phyloP scores from a whole-genome alignment of 163 green algal species.

The Chlamydomonas reinhardtii region DNA sequence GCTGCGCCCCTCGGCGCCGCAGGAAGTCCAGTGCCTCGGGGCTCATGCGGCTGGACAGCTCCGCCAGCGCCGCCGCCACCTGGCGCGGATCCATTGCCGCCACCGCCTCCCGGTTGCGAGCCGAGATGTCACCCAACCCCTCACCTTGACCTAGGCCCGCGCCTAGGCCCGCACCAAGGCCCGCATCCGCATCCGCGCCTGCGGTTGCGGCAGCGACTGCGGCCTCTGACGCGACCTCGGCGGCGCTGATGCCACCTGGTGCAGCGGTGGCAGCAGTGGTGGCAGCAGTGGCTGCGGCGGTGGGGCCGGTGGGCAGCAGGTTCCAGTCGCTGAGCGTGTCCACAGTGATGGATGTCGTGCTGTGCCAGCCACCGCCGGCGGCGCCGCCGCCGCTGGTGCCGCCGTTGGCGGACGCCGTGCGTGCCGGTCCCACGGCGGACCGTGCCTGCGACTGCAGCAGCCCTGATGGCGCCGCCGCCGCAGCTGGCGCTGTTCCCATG shows the following conservation, averaged over 20 bases:
- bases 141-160: too few species aligned
- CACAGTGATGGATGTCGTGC: too few species aligned
- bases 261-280: not conserved
- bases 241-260: too few species aligned
- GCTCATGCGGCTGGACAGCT: conserved; percentile 16
- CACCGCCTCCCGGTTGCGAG: conserved; percentile 58
- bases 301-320: not conserved
- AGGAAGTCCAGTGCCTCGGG: conserved; percentile 45
- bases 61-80: conserved; percentile 44
- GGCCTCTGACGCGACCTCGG: not conserved
- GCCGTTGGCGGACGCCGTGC: too few species aligned
- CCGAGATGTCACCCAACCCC: conserved; percentile 70
- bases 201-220: not conserved
- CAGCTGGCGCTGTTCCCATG: too few species aligned
- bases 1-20: conserved; percentile 12
- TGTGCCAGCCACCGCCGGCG: too few species aligned
- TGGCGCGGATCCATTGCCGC: conserved; percentile 6
- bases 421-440: too few species aligned
- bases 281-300: not conserved
- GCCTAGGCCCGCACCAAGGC: not conserved
- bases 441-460: too few species aligned
- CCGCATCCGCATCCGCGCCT: too few species aligned
- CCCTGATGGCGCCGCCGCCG: too few species aligned
- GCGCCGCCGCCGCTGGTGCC: too few species aligned
- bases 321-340: conserved; percentile 16